Conservation (phyloP, 495 filamentous ascomycete species). For the Neurospora sp. region DNA sequence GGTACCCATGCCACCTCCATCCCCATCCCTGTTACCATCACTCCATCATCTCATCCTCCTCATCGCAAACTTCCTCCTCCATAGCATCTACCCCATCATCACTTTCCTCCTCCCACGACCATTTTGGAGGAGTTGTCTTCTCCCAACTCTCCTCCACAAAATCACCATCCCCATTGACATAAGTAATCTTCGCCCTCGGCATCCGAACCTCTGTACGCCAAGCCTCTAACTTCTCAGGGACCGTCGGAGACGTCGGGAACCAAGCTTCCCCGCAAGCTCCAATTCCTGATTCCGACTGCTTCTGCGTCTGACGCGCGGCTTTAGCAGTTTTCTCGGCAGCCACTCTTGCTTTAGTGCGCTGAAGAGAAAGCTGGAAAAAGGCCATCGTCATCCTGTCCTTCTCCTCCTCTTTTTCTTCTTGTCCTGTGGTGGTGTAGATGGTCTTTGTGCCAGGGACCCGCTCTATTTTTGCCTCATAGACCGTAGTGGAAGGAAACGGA, state of each 20-base stretch:
- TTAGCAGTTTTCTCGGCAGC: background rate
- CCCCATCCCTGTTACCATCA: background rate
- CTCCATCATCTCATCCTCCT: background rate
- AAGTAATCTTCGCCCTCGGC: background rate
- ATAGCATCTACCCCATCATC: background rate
- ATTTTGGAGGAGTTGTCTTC: background rate
- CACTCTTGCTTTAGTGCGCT: background rate
- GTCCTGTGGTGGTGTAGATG: background rate
- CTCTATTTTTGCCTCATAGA: background rate
- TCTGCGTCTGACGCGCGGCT: background rate
- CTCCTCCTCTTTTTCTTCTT: background rate
- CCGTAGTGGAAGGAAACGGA: background rate
- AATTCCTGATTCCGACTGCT: background rate
- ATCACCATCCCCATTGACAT: background rate
- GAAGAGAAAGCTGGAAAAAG: background rate
- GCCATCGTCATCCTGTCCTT: background rate
- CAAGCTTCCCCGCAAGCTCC: background rate
- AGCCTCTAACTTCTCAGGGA: too few relatives aligned
- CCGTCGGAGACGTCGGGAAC: too few relatives aligned
- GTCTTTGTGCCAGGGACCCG: background rate
- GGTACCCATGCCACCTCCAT: too few relatives aligned
- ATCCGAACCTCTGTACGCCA: background rate
- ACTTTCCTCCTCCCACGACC: background rate
- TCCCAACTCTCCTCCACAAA: background rate
- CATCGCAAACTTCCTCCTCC: background rate